Conservation (phyloP, 345 rosid species). For the Hevea brasiliensis region DNA sequence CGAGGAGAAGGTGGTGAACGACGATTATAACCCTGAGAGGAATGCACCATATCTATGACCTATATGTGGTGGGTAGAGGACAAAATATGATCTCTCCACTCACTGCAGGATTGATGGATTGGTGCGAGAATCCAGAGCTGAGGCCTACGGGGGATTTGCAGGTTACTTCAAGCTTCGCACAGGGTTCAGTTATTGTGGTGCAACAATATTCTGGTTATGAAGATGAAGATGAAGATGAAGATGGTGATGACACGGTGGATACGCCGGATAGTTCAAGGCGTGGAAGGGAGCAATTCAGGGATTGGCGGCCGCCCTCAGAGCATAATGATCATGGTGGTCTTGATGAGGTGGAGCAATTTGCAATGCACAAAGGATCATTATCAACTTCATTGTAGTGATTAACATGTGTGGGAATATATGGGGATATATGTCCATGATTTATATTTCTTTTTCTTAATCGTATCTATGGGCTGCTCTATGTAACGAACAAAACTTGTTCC, state of each 20-base stretch:
- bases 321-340: neutral
- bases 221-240: neutral
- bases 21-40: conserved; percentile 35
- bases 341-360: conserved; percentile 17
- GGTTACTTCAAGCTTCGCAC: conserved; percentile 41
- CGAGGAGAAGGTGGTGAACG: conserved; percentile 41
- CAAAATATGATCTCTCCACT: conserved; percentile 33
- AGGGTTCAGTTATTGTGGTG: conserved; percentile 59
- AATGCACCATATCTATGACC: conserved; percentile 35
- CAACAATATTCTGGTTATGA: conserved; percentile 40
- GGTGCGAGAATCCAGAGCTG: conserved; percentile 52
- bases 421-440: too few relatives aligned
- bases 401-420: neutral
- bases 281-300: neutral
- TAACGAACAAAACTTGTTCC: too few relatives aligned
- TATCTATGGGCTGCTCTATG: too few relatives aligned
- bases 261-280: neutral
- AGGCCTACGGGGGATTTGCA: conserved; percentile 58
- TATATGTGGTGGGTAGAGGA: conserved; percentile 57
- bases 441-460: too few relatives aligned
- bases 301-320: neutral
- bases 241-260: neutral
- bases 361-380: neutral
- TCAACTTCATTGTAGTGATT: neutral
- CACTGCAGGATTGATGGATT: conserved; percentile 41